Base-by-base conservation (phyloP, 2,329 filamentous ascomycete genomes). In the Trichophyton verrucosum region DNA sequence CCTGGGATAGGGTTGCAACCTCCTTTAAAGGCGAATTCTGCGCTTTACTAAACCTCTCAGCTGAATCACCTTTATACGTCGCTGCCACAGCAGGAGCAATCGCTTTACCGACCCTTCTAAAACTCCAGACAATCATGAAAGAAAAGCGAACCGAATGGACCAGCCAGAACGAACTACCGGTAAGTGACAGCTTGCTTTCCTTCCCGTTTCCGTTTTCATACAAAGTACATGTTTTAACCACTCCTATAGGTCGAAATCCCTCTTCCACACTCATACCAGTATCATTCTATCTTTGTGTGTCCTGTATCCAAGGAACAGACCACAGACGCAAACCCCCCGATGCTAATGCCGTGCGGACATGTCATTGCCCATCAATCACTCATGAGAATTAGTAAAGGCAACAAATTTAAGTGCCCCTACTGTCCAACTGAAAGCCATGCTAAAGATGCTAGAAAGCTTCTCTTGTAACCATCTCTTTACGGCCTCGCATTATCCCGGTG, bases 211-310 rank as follows among this genome's bases (percentile, higher is more conserved):
- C 61, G 3, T 44, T 6, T 4, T 42, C 53, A 40, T 57, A 6
- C 33, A 13, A 9, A 38, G 8, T 11, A 20, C 3, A 38, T 40
- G 20, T 55, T 27, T 62, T 61, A 61, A 51, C 15, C 56, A 51
- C 24, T 61, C 33, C 42, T 9, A n/a, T 60, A 82, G 80, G 82
- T 86, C 49, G 85, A 87, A 72, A 86, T 86, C 15, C 82, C 85
- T 0, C 75, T 87, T 3, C 85, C 85, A 2, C 81, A 80, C 1
- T 78, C 79, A 4, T 87, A 86, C 69, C 78, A 82, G 59, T 99
- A 95, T 77, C 94, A 99, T 73, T 88, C 88, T 61, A 96, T 99
- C 70, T 99, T 99, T 71, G 94, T 99, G 47, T 99, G 94, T 70
- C 94, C 94, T 0, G 94, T 99, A 3, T 91, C 87, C 68, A 97